These are phyloP conservation scores for Apiospora phragmitis DNA, from an alignment of 2,329 filamentous ascomycete species.

Conservation along the genomic window DNA sequence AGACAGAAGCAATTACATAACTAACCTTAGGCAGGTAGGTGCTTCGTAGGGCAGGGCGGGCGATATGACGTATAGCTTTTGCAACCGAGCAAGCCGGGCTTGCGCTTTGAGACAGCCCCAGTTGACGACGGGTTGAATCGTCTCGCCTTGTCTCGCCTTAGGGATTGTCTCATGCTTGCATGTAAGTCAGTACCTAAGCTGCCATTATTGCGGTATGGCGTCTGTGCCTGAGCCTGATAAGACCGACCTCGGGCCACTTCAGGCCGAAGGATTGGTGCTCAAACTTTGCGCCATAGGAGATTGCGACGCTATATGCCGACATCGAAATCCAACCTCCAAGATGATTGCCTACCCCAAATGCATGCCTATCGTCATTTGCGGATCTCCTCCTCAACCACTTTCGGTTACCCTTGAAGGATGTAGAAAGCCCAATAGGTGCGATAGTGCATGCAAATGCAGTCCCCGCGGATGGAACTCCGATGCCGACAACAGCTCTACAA, in stretches of 20 bases:
- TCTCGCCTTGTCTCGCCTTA: constrained; percentile 7
- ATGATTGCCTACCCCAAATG: neutral
- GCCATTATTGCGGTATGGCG: neutral
- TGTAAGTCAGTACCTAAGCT: neutral
- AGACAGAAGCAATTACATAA: constrained; percentile 16
- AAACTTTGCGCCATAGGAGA: constrained; percentile 5
- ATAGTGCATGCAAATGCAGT: neutral
- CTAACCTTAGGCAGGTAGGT: neutral
- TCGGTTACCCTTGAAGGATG: neutral
- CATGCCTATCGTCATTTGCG: neutral
- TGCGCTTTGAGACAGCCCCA: constrained; percentile 14
- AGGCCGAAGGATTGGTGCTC: neutral
- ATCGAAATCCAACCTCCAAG: neutral
- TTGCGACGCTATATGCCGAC: neutral
- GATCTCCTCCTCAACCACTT: neutral
- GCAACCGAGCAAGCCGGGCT: constrained; percentile 19
- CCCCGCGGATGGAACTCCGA: neutral
- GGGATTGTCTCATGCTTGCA: constrained; percentile 9
- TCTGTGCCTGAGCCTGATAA: constrained; percentile 2
- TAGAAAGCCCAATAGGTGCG: neutral
- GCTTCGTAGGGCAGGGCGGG: neutral
- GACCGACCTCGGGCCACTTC: neutral
- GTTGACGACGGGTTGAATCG: constrained; percentile 14
- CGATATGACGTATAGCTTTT: constrained; percentile 26
- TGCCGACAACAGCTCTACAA: neutral